Base-by-base conservation (phyloP, 441 rosid species). In the Syzygium syzygioides region DNA sequence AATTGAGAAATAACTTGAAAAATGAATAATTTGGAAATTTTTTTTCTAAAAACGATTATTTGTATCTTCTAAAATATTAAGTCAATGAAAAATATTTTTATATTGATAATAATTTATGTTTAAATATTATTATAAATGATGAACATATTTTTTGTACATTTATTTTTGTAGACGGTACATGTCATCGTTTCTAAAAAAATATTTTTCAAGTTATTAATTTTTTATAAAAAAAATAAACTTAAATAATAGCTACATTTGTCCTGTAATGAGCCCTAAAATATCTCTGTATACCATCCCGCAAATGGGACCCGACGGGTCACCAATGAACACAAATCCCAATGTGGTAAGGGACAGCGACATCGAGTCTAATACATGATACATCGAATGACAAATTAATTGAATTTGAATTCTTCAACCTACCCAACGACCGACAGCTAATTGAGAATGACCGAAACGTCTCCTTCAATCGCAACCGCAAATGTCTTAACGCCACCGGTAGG, bases 71-170 rank as follows among this genome's bases (percentile, higher is more conserved):
- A 4, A 32, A 32, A 64, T 64, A 30, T 30, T 4, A 71, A 37
- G 28, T 30, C 17, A 23, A 71, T 20, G 4, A 71, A 71, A 71
- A 11, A 71, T 0, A 4, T 71, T 1, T 20, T 23, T 37, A 5
- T 41, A 11, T 71, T 1, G 4, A 71, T 1, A 71, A 3, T 1
- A 20, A 71, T 71, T 71, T 20, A 37, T 71, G 0, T 37, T 2
- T 37, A 71, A 5, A 5, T 1, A 32, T 32, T 30, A 32, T 66
- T 0, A 0, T 66, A 25, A 8, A 9, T 0, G 0, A 6, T 6
- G 23, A 10, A 71, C 5, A 13, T 37, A 17, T 71, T 37, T 71
- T 20, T 5, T 28, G 0, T 71, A 11, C 1, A 23, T 11, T 37
- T 0, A 12, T 37, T 5, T 37, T 71, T 37, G 1, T 37, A 1